Base-by-base conservation (phyloP, 441 rosid species). In the Bocquillonia castaneifolia region DNA sequence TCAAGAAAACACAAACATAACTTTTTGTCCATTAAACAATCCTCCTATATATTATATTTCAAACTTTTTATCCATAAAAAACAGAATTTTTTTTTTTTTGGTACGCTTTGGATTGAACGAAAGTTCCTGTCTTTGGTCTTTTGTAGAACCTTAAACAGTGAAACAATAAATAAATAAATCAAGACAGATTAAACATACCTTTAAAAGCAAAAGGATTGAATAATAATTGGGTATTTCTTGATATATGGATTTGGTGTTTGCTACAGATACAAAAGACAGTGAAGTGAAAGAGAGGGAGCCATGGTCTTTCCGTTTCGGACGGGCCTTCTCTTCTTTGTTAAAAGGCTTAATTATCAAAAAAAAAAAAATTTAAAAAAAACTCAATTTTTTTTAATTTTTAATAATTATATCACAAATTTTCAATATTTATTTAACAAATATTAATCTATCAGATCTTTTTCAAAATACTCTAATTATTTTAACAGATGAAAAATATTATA, bases 101-200 rank as follows among this genome's bases (percentile, higher is more conserved):
- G 6, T n/a, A 51, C 20, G 14, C 40, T 54, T 54, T 66, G 65
- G 58, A 59, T 48, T 47, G 50, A 68, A 68, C 72, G 36, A 47
- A 42, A 57, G 54, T 47, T 22, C 17, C 28, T 1, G 22, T 20
- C 29, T 55, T 10, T 28, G 22, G 48, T 32, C 45, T 39, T n/a
- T 7, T 8, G 47, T 26, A 18, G 4, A 2, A 64, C 56, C 32
- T 44, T 23, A 22, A 26, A 6, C 14, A 25, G 1, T 14, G 29
- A 53, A 53, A n/a, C 31, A n/a, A 52, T 1, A 13, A 51, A n/a
- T n/a, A 34, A 34, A 2, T 57, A 32, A 42, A 42, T 42, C 5
- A 61, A 6, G 34, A 28, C 42, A 32, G 18, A 20, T 12, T 18
- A 18, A 57, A 32, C 40, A 15, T 32, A 36, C 37, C 37, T 57